Evolutionary conservation across 306 rosid species (phyloP), one percentile per base, ranked within the genome.

Genomic region (Pterocarpus santalinus): DNA sequence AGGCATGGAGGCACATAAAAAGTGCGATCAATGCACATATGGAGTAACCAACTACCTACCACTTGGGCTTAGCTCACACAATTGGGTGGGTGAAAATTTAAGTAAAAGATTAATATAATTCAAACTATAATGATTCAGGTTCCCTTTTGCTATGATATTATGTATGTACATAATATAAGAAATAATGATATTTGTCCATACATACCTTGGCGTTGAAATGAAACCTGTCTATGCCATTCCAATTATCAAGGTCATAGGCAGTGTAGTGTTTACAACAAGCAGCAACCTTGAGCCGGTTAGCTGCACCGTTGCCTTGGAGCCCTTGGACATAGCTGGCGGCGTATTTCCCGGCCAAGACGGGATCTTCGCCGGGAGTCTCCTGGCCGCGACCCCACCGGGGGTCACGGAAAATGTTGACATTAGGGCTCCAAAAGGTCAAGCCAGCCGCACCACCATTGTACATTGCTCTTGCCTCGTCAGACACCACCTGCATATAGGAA

Each of bases 371-470:
- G 0, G 99, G 97, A 58, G 99, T 93, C 55, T 95, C 97, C 76
- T 95, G 99, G 7, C 97, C 99, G 0, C 97, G 85, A 2, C 99
- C 99, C 99, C 99, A 95, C 32, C 99, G 88, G 0, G 99, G 99
- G 84, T 95, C 99, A 5, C 97, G 89, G 13, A 93, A 89, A 51
- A 95, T 90, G 89, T 95, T 93, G 77, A 95, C 99, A 12, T 95
- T 95, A 0, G 97, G 99, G 77, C 99, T 95, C 97, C 99, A 95
- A 66, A 81, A 93, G 0, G 99, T 95, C 73, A 95, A 85, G 1
- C 99, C 97, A 4, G 95, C 97, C 3, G 15, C 49, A 9, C 97
- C 99, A 43, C 94, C 99, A 5, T 95, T 93, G 88, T 91, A 93
- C 97, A 95, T 95, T 2, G 99, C 99, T 66, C 99, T 89, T 43